These are phyloP conservation scores for Aspergillus sp. DNA, from an alignment of 2,329 filamentous ascomycete species.

Conservation along the genomic window DNA sequence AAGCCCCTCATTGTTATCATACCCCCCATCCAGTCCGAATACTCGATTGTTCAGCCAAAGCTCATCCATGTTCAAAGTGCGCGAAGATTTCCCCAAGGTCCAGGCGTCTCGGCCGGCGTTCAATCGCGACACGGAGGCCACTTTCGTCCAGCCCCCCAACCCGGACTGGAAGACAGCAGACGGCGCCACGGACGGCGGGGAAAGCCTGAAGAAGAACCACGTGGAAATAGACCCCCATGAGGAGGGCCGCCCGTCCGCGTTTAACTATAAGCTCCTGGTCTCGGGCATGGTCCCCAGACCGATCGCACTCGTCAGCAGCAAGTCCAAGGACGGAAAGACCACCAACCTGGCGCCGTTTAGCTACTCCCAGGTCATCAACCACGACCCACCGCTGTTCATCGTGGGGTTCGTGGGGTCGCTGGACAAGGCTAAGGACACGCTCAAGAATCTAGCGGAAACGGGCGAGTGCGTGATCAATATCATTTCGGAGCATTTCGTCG, in stretches of 20 bases:
- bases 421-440: slow-evolving; percentile 64
- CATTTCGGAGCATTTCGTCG: slow-evolving; percentile 72
- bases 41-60: slow-evolving; percentile 14
- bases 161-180: slow-evolving; percentile 37
- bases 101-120: slow-evolving; percentile 38
- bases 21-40: background rate
- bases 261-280: slow-evolving; percentile 92
- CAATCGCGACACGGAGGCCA: slow-evolving; percentile 23
- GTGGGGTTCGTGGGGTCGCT: slow-evolving; percentile 52
- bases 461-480: slow-evolving; percentile 80
- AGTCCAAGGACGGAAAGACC: slow-evolving; percentile 51
- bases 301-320: slow-evolving; percentile 57
- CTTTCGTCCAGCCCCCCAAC: slow-evolving; percentile 34
- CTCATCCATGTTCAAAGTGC: slow-evolving; percentile 16
- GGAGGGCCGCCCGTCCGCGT: slow-evolving; percentile 54
- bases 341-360: slow-evolving; percentile 81
- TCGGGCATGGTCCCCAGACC: slow-evolving; percentile 74
- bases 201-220: slow-evolving; percentile 50
- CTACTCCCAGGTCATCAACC: slow-evolving; percentile 74
- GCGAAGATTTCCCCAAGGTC: slow-evolving; percentile 29
- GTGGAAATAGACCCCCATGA: slow-evolving; percentile 74
- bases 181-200: slow-evolving; percentile 39
- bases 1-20: background rate
- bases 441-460: slow-evolving; percentile 63
- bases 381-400: slow-evolving; percentile 79